Evolutionary conservation across 495 filamentous ascomycete genomes (phyloP), one percentile per base, ranked within the genome.

Genomic region (Tuber melanosporum): DNA sequence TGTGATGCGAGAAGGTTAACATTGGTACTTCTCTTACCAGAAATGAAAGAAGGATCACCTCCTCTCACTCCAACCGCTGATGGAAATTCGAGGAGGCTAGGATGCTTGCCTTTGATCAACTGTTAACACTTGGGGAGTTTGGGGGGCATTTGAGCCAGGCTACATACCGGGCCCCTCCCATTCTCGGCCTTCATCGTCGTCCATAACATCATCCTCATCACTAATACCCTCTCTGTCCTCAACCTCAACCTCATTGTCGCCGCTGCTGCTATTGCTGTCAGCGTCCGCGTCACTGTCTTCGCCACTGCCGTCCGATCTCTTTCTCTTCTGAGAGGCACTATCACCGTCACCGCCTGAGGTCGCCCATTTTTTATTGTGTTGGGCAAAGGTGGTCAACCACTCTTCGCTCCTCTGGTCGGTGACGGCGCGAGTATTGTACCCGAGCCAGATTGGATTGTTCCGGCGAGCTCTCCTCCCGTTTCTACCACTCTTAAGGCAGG

Each of bases 371-470:
- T 94, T 84, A 84, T 98, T 98, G 22, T 94, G 93, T 41, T 91
- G 86, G 19, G 90, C 88, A 85, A 97, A 95, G 80, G 97, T 92
- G 15, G 97, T 92, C 20, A 97, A 86, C 57, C 89, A 89, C 82
- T 98, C 94, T 19, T 95, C 89, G 83, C 94, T 97, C 71, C 95
- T 90, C 71, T 91, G 91, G 84, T 99, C 95, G 22, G 94, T 94
- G 45, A 98, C 89, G 49, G 91, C 91, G 70, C 88, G 91, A 1
- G 95, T 98, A 74, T 97, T 94, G 82, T 96, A 92, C 0, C 95
- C 95, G 19, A 98, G 89, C 3, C 94, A 85, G 3, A 93, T 96
- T 0, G 95, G 95, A 78, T 92, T 88, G 79, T 95, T 95, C 1
- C 94, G 94, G 62, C 85, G 86, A 10, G 66, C 79, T 15, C n/a